phyloP scores from a whole-genome alignment of 441 rosid species.

The Rhodomyrtus psidioides region DNA sequence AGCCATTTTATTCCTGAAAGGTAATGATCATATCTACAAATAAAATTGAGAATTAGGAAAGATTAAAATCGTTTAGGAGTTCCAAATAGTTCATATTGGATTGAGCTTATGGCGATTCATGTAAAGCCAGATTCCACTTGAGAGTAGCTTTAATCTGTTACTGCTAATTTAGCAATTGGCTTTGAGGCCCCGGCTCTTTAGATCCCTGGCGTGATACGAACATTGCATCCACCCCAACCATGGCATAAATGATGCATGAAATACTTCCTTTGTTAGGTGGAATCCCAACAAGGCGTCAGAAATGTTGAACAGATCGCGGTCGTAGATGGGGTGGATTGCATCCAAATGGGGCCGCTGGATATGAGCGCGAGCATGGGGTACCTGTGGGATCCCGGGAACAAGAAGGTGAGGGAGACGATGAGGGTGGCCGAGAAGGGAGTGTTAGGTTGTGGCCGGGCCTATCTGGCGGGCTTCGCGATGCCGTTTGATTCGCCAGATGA shows the following conservation, averaged over 20 bases:
- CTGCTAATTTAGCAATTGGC: not conserved
- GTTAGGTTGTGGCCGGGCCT: conserved; percentile 53
- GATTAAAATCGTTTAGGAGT: not conserved
- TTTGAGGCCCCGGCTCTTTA: not conserved
- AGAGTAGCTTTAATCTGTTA: too few relatives aligned
- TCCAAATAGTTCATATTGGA: not conserved
- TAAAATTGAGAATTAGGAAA: not conserved
- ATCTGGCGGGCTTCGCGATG: conserved; percentile 68
- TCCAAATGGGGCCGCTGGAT: conserved; percentile 96
- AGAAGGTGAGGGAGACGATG: conserved; percentile 73
- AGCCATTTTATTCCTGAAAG: not conserved
- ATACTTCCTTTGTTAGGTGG: conserved; percentile 24
- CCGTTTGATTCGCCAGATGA: conserved; percentile 55
- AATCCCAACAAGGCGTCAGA: conserved; percentile 58
- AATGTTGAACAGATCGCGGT: conserved; percentile 68
- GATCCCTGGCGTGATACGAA: not conserved
- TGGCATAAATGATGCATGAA: not conserved
- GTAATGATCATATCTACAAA: not conserved
- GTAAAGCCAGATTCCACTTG: not conserved
- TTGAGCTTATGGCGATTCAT: not conserved
- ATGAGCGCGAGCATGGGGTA: conserved; percentile 85
- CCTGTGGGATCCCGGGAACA: conserved; percentile 88
- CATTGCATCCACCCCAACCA: not conserved
- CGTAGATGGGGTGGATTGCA: conserved; percentile 85
- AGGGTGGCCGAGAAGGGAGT: conserved; percentile 67